Percentiles rank a stretch among this genome's conserved stretches.
Conservation (phyloP, 139 green algal species). For the Chlorella sp. region DNA sequence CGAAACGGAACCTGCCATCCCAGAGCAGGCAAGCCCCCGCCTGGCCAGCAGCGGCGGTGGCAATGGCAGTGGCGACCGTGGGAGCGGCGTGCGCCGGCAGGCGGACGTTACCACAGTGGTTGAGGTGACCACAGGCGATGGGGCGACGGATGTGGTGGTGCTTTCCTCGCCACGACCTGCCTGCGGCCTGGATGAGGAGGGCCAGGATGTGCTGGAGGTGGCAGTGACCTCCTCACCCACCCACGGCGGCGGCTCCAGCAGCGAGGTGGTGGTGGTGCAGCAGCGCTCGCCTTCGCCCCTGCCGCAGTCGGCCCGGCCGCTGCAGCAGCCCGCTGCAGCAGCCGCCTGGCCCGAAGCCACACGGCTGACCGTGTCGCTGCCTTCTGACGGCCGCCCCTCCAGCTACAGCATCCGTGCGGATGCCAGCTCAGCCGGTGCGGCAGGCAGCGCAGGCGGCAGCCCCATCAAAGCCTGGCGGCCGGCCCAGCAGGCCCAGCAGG, state of each 20-base stretch:
- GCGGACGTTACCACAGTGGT: too few relatives aligned
- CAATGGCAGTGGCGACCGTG: too few relatives aligned
- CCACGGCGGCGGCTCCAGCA: background rate
- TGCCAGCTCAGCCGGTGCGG: background rate
- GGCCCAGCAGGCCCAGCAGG: background rate
- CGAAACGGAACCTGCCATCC: background rate
- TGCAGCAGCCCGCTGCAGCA: background rate
- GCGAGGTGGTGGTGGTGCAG: background rate
- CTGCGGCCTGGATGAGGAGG: background rate
- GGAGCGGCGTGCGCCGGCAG: too few relatives aligned
- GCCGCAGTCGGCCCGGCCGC: background rate
- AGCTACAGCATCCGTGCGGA: slow-evolving; percentile 6
- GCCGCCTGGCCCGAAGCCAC: background rate
- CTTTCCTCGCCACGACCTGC: background rate
- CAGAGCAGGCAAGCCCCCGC: too few relatives aligned
- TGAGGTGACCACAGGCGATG: background rate
- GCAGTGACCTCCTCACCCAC: background rate
- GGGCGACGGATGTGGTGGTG: background rate
- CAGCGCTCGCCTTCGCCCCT: background rate
- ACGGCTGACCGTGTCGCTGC: background rate
- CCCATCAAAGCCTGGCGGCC: slow-evolving; percentile 19
- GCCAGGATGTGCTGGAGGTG: background rate
- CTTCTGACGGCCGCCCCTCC: background rate
- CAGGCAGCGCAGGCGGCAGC: background rate
- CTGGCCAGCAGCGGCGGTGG: too few relatives aligned